Conservation (phyloP, 371 early-diverging fungal genomes). For the Fennellomyces sp. region DNA sequence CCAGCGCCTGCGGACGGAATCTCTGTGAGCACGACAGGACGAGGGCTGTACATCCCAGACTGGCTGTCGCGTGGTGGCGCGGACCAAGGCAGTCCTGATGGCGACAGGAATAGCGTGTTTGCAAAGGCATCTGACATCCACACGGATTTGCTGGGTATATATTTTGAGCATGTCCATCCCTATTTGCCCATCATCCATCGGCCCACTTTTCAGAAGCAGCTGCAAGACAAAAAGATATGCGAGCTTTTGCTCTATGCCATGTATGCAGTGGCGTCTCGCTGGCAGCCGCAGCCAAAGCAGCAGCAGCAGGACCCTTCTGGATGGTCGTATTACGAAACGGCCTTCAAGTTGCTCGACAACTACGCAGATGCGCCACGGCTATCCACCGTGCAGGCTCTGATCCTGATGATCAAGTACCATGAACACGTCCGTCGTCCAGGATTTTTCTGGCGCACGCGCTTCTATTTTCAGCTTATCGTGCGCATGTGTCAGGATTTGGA, state of each 20-base stretch:
- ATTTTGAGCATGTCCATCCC: constrained; percentile 60
- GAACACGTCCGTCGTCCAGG: constrained; percentile 47
- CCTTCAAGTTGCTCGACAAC: constrained; percentile 34
- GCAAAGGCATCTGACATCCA: constrained; percentile 12
- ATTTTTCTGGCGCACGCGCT: constrained; percentile 46
- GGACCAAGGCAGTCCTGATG: background rate
- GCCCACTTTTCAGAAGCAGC: constrained; percentile 36
- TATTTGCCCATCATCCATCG: constrained; percentile 58
- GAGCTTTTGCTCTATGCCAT: constrained; percentile 58
- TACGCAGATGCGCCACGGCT: constrained; percentile 46
- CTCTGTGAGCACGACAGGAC: background rate
- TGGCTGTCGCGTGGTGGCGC: background rate
- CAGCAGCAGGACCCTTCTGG: constrained; percentile 30
- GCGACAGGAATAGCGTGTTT: constrained; percentile 10
- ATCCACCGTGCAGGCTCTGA: constrained; percentile 49
- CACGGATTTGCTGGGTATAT: constrained; percentile 26
- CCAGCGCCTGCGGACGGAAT: background rate
- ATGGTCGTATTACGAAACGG: constrained; percentile 40
- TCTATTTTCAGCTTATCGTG: constrained; percentile 36
- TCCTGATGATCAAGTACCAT: constrained; percentile 48
- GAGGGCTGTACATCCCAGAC: background rate
- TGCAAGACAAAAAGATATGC: constrained; percentile 39
- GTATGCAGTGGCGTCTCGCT: constrained; percentile 57
- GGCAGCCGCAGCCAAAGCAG: constrained; percentile 9
- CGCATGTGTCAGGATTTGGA: constrained; percentile 45